A percentile compares a stretch with the other conserved stretches of the same genome.
phyloP scores from a whole-genome alignment of 2,329 filamentous ascomycete species.

The Monosporascus sp. region DNA sequence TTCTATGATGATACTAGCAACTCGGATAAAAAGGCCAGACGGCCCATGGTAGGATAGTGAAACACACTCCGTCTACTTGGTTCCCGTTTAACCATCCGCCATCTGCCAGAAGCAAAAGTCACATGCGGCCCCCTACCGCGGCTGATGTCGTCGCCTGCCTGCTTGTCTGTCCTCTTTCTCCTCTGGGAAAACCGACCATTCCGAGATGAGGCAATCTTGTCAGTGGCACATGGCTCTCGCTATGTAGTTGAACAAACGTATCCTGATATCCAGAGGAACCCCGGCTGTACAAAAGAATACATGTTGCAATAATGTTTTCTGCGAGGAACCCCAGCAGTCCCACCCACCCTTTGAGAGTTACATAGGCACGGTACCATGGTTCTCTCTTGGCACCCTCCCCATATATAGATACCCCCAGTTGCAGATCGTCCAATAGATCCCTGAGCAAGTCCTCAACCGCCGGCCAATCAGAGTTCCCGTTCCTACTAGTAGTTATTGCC shows the following conservation, averaged over 20 bases:
- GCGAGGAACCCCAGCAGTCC: background rate
- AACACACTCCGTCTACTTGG: too few species aligned
- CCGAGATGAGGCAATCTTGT: conserved; percentile 24
- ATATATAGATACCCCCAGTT: background rate
- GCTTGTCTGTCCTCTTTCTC: conserved; percentile 5
- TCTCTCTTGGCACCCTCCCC: background rate
- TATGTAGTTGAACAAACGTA: conserved; percentile 15
- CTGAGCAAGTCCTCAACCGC: background rate
- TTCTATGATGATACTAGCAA: too few species aligned
- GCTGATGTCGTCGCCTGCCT: background rate
- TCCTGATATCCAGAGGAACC: conserved; percentile 1
- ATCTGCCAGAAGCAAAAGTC: background rate
- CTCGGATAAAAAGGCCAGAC: too few species aligned
- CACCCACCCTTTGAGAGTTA: background rate
- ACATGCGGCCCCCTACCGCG: background rate
- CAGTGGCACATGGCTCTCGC: conserved; percentile 15
- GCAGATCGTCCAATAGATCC: background rate
- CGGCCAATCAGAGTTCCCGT: background rate
- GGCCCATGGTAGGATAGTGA: too few species aligned
- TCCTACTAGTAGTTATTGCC: background rate
- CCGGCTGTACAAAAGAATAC: background rate
- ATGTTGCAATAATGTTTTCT: background rate
- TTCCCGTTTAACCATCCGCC: too few species aligned
- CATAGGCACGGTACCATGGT: background rate
- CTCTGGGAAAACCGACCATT: conserved; percentile 12